Evolutionary conservation across 192 early-diverging fungal genomes (phyloP).

Genomic region (Phlyctochytrium arcticum): DNA sequence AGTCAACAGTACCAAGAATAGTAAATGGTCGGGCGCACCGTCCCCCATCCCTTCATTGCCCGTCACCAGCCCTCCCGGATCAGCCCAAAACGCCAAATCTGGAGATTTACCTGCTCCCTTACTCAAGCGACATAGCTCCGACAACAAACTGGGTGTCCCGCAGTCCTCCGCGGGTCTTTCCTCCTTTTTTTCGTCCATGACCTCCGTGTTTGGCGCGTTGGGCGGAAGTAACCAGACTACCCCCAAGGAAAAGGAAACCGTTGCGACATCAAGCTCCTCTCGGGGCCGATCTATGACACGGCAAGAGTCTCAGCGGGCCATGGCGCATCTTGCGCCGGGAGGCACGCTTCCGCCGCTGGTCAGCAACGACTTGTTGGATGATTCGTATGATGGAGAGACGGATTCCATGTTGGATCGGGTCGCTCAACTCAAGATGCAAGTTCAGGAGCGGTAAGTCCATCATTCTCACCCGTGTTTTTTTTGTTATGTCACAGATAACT

Average conservation of each 20-base stretch:
- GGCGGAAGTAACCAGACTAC: background rate
- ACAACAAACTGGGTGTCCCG: no score
- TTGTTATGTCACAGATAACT: background rate
- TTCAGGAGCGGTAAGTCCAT: slow-evolving; percentile 6
- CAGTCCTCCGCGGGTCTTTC: background rate
- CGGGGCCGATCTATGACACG: no score
- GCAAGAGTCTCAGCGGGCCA: no score
- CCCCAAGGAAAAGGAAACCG: no score
- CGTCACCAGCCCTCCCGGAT: background rate
- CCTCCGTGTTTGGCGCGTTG: slow-evolving; percentile 5
- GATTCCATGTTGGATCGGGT: slow-evolving; percentile 17
- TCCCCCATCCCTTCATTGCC: background rate
- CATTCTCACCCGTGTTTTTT: no score
- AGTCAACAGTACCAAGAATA: background rate
- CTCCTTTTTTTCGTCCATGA: slow-evolving; percentile 1
- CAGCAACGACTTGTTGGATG: no score
- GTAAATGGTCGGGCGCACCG: background rate
- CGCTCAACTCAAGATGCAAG: slow-evolving; percentile 12
- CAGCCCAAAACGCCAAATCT: no score
- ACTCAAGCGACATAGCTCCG: no score
- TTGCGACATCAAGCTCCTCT: no score
- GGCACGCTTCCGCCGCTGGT: no score
- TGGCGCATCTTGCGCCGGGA: no score
- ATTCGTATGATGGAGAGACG: slow-evolving; percentile 9
- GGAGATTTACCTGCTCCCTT: no score